Conservation (phyloP, 208 protist species). For the Trichomonas tenax region DNA sequence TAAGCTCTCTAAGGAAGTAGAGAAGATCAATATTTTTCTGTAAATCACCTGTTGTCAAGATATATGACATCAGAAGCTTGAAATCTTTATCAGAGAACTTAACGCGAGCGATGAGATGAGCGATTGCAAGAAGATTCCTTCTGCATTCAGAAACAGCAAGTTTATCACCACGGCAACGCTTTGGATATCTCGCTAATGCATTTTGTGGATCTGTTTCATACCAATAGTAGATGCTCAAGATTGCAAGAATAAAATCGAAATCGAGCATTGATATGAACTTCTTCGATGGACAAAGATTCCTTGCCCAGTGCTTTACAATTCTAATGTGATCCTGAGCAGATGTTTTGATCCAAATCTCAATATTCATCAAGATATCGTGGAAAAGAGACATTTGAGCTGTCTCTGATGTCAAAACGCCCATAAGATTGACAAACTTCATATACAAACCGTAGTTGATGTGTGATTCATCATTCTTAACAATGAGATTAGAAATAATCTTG, state of each 20-base stretch:
- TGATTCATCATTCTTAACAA: neutral
- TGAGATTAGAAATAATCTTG: neutral
- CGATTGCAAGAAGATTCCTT: neutral
- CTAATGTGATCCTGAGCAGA: neutral
- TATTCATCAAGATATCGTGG: neutral
- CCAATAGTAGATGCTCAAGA: neutral
- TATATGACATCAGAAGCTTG: neutral
- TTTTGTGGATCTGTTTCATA: neutral
- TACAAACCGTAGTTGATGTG: neutral
- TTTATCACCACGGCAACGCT: neutral
- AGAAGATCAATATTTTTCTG: neutral
- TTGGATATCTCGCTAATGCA: neutral
- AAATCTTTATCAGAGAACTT: neutral
- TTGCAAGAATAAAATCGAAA: neutral
- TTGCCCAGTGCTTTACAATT: neutral
- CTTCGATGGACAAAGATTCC: neutral
- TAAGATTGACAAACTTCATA: neutral
- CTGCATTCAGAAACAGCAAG: neutral
- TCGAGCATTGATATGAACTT: no score
- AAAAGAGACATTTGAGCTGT: neutral
- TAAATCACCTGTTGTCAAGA: neutral
- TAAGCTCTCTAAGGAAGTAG: neutral
- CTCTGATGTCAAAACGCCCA: neutral
- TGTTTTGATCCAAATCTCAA: neutral
- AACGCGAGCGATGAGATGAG: neutral